phyloP scores from a whole-genome alignment of 331 rosid species.

The Malus hybrid region DNA sequence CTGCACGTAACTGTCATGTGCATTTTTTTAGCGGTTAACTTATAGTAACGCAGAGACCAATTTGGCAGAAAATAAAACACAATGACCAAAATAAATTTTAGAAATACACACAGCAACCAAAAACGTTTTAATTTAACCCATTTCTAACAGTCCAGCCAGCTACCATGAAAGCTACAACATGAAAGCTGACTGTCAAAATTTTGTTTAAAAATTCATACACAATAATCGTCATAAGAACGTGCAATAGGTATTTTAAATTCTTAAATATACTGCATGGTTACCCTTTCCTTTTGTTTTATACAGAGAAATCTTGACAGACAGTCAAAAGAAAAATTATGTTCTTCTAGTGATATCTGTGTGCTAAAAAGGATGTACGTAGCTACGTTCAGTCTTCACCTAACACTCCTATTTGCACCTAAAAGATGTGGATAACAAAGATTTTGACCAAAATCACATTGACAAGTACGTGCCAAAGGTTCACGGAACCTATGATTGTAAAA shows the following conservation, averaged over 20 bases:
- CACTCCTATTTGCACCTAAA: background rate
- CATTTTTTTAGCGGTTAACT: too few species aligned
- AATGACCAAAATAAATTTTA: too few species aligned
- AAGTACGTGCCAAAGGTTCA: too few species aligned
- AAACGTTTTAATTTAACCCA: too few species aligned
- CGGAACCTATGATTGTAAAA: too few species aligned
- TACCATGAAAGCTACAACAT: background rate
- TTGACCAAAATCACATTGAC: too few species aligned
- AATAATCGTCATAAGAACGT: background rate
- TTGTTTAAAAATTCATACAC: background rate
- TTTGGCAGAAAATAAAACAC: too few species aligned
- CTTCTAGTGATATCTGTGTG: background rate
- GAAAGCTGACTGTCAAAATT: background rate
- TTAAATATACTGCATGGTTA: background rate
- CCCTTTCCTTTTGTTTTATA: background rate
- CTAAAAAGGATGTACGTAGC: background rate
- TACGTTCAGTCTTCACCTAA: background rate
- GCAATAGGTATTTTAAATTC: background rate
- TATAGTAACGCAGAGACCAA: too few species aligned
- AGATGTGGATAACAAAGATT: too few species aligned
- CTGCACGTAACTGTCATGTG: too few species aligned
- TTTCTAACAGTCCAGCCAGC: background rate
- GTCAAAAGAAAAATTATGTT: background rate
- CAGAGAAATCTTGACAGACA: background rate
- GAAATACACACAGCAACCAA: too few species aligned